Evolutionary conservation across 2,329 filamentous ascomycete genomes (phyloP), one percentile per base, ranked within the genome.

Genomic region (Thelonectria olida): DNA sequence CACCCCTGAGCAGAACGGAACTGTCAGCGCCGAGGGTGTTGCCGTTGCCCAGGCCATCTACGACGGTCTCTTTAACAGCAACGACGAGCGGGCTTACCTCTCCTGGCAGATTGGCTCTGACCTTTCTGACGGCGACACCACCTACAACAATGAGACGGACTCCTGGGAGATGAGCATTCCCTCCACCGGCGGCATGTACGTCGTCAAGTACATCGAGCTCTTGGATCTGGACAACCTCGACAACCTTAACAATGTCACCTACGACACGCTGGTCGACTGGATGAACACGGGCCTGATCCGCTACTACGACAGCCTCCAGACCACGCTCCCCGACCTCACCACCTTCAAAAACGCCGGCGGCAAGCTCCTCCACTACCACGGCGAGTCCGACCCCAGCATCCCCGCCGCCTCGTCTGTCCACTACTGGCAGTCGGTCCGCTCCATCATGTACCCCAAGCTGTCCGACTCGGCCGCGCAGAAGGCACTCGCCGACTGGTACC

Each of bases 311-410:
- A 81, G 72, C 48, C 76, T 86, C 4, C 84, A 87, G 67, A 87
- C 84, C 8, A 86, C 81, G 1, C 68, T 80, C 22, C 82, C 84
- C 0, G 85, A 88, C 64, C 76, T 88, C 1, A 82, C 80, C 1
- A 64, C 75, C 8, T 86, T 86, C 76, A 75, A 82, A 28, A 58
- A 75, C 2, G 67, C 76, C 0, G 85, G 85, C 22, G 85, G 83
- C 52, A 88, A 88, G 72, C 73, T 88, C 4, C 74, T 88, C 10
- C 84, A 87, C 71, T 86, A 81, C 75, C 85, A 88, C 73, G 85
- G 85, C 53, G 84, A 88, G 72, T 82, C 81, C 1, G 86, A 88
- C 70, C 72, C 77, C 13, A 80, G 78, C 7, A 76, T 88, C 61
- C 85, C 85, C 2, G 72, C 85, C 1, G 83, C 78, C 5, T 85